Evolutionary conservation across 257 asterid genomes (phyloP), one percentile per base, ranked within the genome.

Genomic region (Thymus mandschuricus): DNA sequence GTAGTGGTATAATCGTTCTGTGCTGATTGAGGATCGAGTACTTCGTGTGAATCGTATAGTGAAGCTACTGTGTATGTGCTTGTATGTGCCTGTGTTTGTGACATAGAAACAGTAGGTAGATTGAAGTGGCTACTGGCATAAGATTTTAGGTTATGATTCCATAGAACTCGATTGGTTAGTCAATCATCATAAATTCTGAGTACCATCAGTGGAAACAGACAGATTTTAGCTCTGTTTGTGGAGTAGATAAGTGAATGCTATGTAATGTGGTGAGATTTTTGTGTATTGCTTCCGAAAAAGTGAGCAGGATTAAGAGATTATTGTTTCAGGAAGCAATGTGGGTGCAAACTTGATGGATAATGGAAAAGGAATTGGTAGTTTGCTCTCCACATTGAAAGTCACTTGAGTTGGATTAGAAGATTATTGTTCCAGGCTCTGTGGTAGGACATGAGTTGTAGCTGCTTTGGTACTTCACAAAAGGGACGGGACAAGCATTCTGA

Each of bases 361-460:
- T 71, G 76, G 65, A 76, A 46, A 61, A 41, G 68, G 68, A 35
- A 58, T 62, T 65, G 68, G 66, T 69, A 11, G 54, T 62, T 71
- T 72, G 52, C 61, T 69, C 50, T 68, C 79, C 80, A 70, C 76
- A 78, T 77, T 63, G 70, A 85, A 72, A 35, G 60, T 45, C 60
- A 44, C 62, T 46, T 33, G 45, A 8, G 49, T 72, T 33, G 72
- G 68, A 64, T 51, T 28, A 54, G 75, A 76, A 49, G 77, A 80
- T 72, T 66, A 61, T 35, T 69, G 56, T 52, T 21, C 51, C 48
- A 60, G 68, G 58, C 69, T 54, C 67, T 48, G 69, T 48, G 54
- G 55, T 75, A 60, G 79, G 87, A 78, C 81, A 92, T 89, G 98
- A 79, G 80, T 69, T 86, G 96, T 77, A 70, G 86, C 86, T 87